Base-by-base conservation (phyloP, 805 yeast genomes). In the Myxozyma lipomycoides region DNA sequence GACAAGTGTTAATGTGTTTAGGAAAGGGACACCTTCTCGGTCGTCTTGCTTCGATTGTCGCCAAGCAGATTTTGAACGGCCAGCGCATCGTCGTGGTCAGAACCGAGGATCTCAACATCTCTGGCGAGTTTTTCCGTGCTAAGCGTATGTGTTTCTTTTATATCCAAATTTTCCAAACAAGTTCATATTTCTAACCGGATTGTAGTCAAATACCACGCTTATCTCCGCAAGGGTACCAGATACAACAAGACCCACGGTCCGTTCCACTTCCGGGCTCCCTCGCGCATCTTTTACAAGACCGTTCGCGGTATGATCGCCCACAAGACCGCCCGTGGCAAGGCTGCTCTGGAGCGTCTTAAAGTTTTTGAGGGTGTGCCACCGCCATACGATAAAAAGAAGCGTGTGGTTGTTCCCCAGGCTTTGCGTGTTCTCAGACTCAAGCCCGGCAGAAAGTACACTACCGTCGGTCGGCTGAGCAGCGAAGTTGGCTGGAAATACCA, bases 261-360 rank as follows among this genome's bases (percentile, higher is more conserved):
- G 72, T 93, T 91, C 97, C 99, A 93, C 77, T 93, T 93, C 96
- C 93, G 98, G 80, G 99, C 99, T 62, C 99, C 99, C 77, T 90
- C 98, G 62, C 89, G 98, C 81, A 91, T 93, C 78, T 89, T 93
- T 79, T 90, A 90, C 95, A 93, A 93, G 86, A 97, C 99, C 72
- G 78, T 93, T 75, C 86, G 96, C 75, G 99, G 99, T 80, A 93
- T 93, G 99, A 79, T 93, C 71, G 80, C 96, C 74, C 98, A 93
- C 90, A 93, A 93, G 89, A 93, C 98, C 67, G 93, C 98, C 69
- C 93, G 98, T 79, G 99, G 99, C 78, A 86, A 87, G 82, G 98
- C 98, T 73, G 99, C 99, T 70, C 78, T 93, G 73, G 98, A 90
- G 82, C 90, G 97, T 81, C 86, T 93, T 70, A 88, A 93, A 91